Conservation (phyloP, 371 early-diverging fungal genomes). For the Mucor circinelloides region DNA sequence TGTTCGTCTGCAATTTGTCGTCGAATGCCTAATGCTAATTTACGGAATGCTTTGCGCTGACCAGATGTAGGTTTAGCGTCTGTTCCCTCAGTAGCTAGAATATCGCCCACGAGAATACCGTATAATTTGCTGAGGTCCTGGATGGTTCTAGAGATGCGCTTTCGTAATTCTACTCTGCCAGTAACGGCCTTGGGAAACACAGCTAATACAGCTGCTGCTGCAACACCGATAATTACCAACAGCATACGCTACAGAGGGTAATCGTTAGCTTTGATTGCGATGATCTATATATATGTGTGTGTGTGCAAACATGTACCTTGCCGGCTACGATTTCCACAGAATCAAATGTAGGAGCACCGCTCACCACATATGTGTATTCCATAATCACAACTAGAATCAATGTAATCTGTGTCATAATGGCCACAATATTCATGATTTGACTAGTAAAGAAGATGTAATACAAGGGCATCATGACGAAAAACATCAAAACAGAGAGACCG, state of each 20-base stretch:
- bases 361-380: conserved; percentile 29
- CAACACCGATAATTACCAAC: conserved; percentile 42
- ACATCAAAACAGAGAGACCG: conserved; percentile 34
- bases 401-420: conserved; percentile 37
- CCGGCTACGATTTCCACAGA: conserved; percentile 44
- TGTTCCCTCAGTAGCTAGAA: conserved; percentile 1
- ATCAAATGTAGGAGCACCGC: conserved; percentile 22
- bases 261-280: background rate
- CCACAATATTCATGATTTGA: conserved; percentile 21
- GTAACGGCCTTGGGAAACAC: conserved; percentile 40
- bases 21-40: conserved; percentile 32
- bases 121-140: conserved; percentile 43
- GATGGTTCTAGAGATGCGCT: conserved; percentile 41
- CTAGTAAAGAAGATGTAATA: conserved; percentile 38
- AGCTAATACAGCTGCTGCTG: conserved; percentile 37
- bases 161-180: conserved; percentile 48
- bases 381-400: conserved; percentile 23
- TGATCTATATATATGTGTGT: background rate
- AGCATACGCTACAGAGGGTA: conserved; percentile 32
- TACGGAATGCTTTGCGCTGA: conserved; percentile 39
- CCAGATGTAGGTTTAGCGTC: conserved; percentile 17
- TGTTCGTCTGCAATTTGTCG: conserved; percentile 49
- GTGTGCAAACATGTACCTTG: conserved; percentile 31
- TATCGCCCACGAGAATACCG: conserved; percentile 30
- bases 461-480: conserved; percentile 24